These are phyloP conservation scores for Phytophthora ohioensis DNA, from an alignment of 352 stramenopile genomes.

Conservation along the genomic window DNA sequence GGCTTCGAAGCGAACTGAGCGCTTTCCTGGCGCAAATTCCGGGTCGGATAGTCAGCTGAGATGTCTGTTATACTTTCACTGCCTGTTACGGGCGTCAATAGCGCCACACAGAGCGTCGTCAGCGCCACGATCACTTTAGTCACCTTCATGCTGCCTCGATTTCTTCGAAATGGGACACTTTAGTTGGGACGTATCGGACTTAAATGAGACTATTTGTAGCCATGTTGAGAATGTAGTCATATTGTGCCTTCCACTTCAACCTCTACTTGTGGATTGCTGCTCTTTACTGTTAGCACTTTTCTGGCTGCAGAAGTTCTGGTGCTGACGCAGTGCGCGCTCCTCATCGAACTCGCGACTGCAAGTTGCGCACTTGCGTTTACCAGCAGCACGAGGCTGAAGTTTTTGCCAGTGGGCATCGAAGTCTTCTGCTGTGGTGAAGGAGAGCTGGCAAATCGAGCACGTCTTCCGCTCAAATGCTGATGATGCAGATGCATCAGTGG, in stretches of 20 bases:
- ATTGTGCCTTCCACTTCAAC: background rate
- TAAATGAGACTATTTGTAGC: slow-evolving; percentile 1
- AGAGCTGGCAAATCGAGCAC: slow-evolving; percentile 52
- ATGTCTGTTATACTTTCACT: background rate
- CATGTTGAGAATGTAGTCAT: slow-evolving; percentile 3
- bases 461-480: slow-evolving; percentile 15
- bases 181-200: background rate
- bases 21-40: slow-evolving; percentile 26
- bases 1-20: slow-evolving; percentile 14
- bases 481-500: background rate
- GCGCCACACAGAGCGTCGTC: slow-evolving; percentile 24
- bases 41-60: background rate
- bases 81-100: slow-evolving; percentile 5
- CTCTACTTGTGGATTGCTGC: background rate
- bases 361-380: slow-evolving; percentile 46
- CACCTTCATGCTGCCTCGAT: slow-evolving; percentile 30
- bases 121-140: slow-evolving; percentile 23
- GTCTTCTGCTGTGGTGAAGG: slow-evolving; percentile 33
- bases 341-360: slow-evolving; percentile 72
- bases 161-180: slow-evolving; percentile 8
- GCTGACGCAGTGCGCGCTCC: slow-evolving; percentile 75
- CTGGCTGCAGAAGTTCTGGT: slow-evolving; percentile 73
- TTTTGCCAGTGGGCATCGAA: slow-evolving; percentile 56
- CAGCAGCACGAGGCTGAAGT: slow-evolving; percentile 34
- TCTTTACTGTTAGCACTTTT: background rate